phyloP scores from a whole-genome alignment of 768 basidiomycete genomes.

The Termitomyces sp. region DNA sequence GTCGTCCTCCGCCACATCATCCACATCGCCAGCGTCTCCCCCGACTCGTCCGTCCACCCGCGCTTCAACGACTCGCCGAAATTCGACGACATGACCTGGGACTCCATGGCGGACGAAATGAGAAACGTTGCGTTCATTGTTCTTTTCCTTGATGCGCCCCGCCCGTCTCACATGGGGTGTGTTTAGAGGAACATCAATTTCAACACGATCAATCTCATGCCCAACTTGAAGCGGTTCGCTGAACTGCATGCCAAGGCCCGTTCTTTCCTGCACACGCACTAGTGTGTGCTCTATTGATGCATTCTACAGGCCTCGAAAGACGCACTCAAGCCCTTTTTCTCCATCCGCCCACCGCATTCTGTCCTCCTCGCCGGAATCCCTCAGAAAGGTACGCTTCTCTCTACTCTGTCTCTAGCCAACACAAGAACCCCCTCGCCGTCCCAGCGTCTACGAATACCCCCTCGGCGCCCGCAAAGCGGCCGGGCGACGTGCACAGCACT shows the following conservation, averaged over 20 bases:
- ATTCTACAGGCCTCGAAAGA: constrained; percentile 27
- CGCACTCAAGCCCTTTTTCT: constrained; percentile 50
- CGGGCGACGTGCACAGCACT: constrained; percentile 26
- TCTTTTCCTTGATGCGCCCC: not conserved
- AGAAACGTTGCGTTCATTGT: constrained; percentile 40
- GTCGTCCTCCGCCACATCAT: constrained; percentile 40
- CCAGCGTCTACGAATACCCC: not conserved
- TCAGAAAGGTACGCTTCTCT: constrained; percentile 20
- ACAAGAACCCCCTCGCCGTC: too few relatives aligned
- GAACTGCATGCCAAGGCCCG: constrained; percentile 47
- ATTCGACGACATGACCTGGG: constrained; percentile 54
- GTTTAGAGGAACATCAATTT: constrained; percentile 54
- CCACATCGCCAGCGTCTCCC: constrained; percentile 53
- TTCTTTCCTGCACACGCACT: constrained; percentile 1
- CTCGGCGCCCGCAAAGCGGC: constrained; percentile 29
- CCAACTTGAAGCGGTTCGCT: constrained; percentile 38
- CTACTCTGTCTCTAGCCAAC: too few relatives aligned
- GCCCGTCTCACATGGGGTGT: not conserved
- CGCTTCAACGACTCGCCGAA: constrained; percentile 41
- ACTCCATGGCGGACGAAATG: constrained; percentile 51
- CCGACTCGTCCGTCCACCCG: constrained; percentile 51
- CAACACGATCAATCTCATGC: constrained; percentile 41
- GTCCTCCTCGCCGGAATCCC: constrained; percentile 46
- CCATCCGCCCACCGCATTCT: constrained; percentile 36
- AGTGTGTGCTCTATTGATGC: not conserved